Conservation (phyloP, 2,329 filamentous ascomycete species). For the Xylariomycetidae sp. region DNA sequence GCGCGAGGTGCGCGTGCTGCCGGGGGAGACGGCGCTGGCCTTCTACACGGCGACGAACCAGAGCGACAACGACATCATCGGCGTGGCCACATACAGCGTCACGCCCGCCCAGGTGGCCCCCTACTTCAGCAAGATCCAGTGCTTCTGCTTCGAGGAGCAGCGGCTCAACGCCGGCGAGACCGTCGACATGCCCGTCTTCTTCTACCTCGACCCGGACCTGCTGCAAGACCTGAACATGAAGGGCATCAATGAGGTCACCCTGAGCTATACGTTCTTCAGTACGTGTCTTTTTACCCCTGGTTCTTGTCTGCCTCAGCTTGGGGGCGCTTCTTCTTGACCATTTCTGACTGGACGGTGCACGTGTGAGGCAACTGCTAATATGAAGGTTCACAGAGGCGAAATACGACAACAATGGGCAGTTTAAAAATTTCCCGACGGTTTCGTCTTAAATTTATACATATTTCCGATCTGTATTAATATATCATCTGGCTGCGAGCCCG, state of each 20-base stretch:
- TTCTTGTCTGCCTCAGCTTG: too few relatives aligned
- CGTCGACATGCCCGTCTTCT: conserved; percentile 99
- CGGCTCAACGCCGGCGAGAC: conserved; percentile 90
- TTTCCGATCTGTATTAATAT: too few relatives aligned
- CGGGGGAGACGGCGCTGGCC: conserved; percentile 92
- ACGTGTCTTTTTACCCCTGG: conserved; percentile 35
- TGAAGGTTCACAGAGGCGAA: conserved; percentile 68
- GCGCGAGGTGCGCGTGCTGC: conserved; percentile 89
- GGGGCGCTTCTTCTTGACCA: too few relatives aligned
- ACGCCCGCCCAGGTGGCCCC: conserved; percentile 92
- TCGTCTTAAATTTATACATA: conserved; percentile 8
- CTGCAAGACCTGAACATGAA: conserved; percentile 89
- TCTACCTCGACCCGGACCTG: conserved; percentile 96
- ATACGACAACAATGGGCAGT: conserved; percentile 75
- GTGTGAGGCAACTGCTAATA: too few relatives aligned
- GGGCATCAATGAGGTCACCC: conserved; percentile 88
- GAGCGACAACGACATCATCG: conserved; percentile 88
- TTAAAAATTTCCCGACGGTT: conserved; percentile 36
- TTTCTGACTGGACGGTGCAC: too few relatives aligned
- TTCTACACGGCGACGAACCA: conserved; percentile 97
- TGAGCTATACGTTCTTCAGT: conserved; percentile 99
- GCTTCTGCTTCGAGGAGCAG: conserved; percentile 98
- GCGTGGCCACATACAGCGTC: conserved; percentile 95
- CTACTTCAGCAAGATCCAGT: conserved; percentile 99
- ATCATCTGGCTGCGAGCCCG: too few relatives aligned